Conservation (phyloP, 2,329 filamentous ascomycete genomes). For the Coleophoma eucalyptorum region DNA sequence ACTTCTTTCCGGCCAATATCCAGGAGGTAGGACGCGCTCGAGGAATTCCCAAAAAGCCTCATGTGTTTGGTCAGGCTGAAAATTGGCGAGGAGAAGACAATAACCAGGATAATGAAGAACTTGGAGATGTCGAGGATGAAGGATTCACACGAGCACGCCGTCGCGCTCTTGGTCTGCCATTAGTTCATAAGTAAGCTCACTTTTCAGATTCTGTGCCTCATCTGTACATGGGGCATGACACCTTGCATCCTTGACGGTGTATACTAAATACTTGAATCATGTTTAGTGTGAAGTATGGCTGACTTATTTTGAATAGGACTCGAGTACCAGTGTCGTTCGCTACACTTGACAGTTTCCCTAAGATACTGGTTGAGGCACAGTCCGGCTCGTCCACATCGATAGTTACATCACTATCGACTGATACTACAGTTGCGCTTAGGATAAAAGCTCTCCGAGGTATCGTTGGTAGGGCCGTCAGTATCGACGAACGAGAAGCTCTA, state of each 20-base stretch:
- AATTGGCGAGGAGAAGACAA: slow-evolving; percentile 22
- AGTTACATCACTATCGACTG: slow-evolving; percentile 65
- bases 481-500: slow-evolving; percentile 83
- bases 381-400: slow-evolving; percentile 38
- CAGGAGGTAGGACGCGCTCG: slow-evolving; percentile 22
- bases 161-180: slow-evolving; percentile 25
- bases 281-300: neutral
- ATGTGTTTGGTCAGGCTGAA: slow-evolving; percentile 33
- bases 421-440: slow-evolving; percentile 66
- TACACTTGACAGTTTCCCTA: slow-evolving; percentile 78
- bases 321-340: slow-evolving; percentile 60
- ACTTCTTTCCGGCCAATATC: slow-evolving; percentile 26
- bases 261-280: no score
- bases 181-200: slow-evolving; percentile 25
- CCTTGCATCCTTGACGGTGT: no score
- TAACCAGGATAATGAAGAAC: slow-evolving; percentile 6
- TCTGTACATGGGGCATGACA: neutral
- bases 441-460: slow-evolving; percentile 64
- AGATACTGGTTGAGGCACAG: slow-evolving; percentile 54
- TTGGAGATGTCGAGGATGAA: slow-evolving; percentile 18
- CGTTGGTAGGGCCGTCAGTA: slow-evolving; percentile 56
- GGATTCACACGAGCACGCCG: slow-evolving; percentile 26
- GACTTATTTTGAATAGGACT: slow-evolving; percentile 29
- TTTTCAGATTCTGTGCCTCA: neutral
- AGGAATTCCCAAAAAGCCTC: slow-evolving; percentile 17